phyloP scores from a whole-genome alignment of 169 alveolate genomes.

The Eimeria necatrix region DNA sequence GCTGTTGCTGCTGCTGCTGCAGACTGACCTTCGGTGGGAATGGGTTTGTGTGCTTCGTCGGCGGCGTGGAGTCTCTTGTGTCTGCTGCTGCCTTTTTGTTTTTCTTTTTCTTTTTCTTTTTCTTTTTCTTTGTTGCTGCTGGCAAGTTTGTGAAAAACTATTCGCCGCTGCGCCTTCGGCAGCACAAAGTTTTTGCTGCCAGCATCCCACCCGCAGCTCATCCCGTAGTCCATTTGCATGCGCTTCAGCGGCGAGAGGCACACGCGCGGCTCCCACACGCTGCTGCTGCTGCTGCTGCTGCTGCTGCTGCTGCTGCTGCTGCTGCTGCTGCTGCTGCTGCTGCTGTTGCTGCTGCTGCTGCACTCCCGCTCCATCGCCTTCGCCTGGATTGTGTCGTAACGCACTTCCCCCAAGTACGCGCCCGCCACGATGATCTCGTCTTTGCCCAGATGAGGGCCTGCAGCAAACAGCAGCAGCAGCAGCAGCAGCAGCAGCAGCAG shows the following conservation, averaged over 20 bases:
- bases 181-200: neutral
- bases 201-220: conserved; percentile 26
- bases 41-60: neutral
- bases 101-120: neutral
- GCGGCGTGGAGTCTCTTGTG: too few relatives aligned
- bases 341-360: conserved; percentile 16
- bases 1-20: neutral
- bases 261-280: neutral
- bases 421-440: conserved; percentile 19
- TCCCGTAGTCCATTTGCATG: neutral
- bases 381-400: neutral
- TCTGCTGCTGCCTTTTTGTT: too few relatives aligned
- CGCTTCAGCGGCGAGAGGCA: neutral
- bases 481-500: neutral
- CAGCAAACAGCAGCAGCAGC: neutral
- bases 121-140: neutral
- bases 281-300: conserved; percentile 42
- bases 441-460: neutral
- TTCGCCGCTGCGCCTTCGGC: neutral
- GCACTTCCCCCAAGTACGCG: conserved; percentile 11
- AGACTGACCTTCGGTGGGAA: neutral
- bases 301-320: conserved; percentile 34
- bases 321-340: conserved; percentile 20
- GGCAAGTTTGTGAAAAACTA: neutral
- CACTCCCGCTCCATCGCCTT: neutral